Evolutionary conservation across 495 filamentous ascomycete species (phyloP).

Genomic region (Talaromyces wortmannii): DNA sequence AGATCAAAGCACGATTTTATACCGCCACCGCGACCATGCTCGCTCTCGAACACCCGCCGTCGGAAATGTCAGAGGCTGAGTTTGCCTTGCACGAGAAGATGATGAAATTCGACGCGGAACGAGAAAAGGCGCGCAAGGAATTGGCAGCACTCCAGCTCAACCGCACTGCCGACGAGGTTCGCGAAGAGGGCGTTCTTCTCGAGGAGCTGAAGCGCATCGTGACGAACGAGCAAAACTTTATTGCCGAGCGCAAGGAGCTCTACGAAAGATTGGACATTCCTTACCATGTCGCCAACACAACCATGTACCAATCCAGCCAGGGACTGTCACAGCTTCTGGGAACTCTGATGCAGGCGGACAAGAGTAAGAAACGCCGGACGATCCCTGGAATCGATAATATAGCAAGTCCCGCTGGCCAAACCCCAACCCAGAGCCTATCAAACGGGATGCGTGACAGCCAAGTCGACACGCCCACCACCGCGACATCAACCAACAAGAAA

Average conservation of each 20-base stretch:
- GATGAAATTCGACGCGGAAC: conserved; percentile 71
- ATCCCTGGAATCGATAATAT: conserved; percentile 51
- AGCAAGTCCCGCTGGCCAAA: conserved; percentile 42
- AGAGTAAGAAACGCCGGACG: conserved; percentile 73
- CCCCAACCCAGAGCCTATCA: conserved; percentile 28
- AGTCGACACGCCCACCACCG: conserved; percentile 30
- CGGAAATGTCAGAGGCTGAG: conserved; percentile 79
- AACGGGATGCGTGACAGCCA: conserved; percentile 22
- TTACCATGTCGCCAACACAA: conserved; percentile 56
- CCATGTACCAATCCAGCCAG: conserved; percentile 68
- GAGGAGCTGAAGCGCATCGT: conserved; percentile 87
- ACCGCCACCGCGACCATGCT: conserved; percentile 77
- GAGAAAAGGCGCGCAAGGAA: conserved; percentile 73
- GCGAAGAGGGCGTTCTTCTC: conserved; percentile 84
- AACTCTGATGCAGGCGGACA: conserved; percentile 70
- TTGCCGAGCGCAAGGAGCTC: conserved; percentile 84
- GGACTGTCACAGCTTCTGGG: conserved; percentile 74
- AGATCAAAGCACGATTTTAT: conserved; percentile 89
- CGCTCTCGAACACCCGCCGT: conserved; percentile 70
- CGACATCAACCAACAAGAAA: conserved; percentile 47
- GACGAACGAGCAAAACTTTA: conserved; percentile 69
- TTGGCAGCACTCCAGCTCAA: conserved; percentile 72
- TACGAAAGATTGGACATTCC: conserved; percentile 80
- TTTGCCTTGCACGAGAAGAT: conserved; percentile 76
- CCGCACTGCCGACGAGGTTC: conserved; percentile 77